phyloP scores from a whole-genome alignment of 1,284 basidiomycete species.

The Cryptococcus depauperatus region DNA sequence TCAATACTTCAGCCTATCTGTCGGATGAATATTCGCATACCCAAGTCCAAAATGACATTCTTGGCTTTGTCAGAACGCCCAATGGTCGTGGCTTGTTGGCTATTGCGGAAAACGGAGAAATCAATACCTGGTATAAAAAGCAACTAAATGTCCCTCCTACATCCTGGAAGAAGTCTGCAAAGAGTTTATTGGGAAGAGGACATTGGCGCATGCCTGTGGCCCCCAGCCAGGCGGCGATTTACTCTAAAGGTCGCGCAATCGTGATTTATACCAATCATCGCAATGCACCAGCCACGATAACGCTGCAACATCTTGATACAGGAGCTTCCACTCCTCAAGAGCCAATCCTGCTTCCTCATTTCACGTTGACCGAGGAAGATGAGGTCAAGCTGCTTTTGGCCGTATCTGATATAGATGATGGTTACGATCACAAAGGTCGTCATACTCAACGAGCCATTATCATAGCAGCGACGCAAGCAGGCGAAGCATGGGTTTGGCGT shows the following conservation, averaged over 20 bases:
- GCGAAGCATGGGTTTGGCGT: slow-evolving; percentile 41
- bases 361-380: slow-evolving; percentile 26
- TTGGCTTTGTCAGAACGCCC: slow-evolving; percentile 40
- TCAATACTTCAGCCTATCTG: slow-evolving; percentile 1
- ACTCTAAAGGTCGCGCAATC: slow-evolving; percentile 41
- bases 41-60: slow-evolving; percentile 25
- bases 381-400: slow-evolving; percentile 37
- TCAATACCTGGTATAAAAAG: slow-evolving; percentile 37
- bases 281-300: slow-evolving; percentile 16
- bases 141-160: slow-evolving; percentile 21
- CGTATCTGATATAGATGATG: slow-evolving; percentile 45
- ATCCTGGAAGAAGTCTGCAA: slow-evolving; percentile 5
- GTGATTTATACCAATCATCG: slow-evolving; percentile 25
- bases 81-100: slow-evolving; percentile 42
- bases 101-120: slow-evolving; percentile 30
- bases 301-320: slow-evolving; percentile 36
- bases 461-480: slow-evolving; percentile 32
- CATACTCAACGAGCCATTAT: slow-evolving; percentile 36
- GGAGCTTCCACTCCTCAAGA: slow-evolving; percentile 18
- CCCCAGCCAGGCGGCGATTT: slow-evolving; percentile 28
- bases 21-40: slow-evolving; percentile 16
- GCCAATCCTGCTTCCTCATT: slow-evolving; percentile 31
- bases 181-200: slow-evolving; percentile 32
- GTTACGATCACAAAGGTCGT: slow-evolving; percentile 26
- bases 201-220: slow-evolving; percentile 22